Evolutionary conservation across 345 rosid genomes (phyloP).

Genomic region (Camelina hispida): DNA sequence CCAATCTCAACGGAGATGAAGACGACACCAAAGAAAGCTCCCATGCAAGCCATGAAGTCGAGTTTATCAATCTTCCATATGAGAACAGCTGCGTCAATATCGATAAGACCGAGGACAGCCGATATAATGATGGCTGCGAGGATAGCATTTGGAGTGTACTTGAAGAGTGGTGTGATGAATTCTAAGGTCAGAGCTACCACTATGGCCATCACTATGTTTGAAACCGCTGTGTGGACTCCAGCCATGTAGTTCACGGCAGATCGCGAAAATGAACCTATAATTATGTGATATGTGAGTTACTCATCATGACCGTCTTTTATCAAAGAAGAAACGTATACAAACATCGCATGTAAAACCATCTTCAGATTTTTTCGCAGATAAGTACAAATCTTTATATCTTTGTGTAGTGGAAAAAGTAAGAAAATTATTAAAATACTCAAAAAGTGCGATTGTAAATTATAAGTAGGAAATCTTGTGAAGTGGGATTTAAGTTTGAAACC

Average conservation of each 20-base stretch:
- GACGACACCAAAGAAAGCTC: conserved; percentile 82
- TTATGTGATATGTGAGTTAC: not conserved
- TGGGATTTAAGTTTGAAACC: no score
- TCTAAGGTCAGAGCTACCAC: conserved; percentile 64
- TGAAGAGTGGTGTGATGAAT: conserved; percentile 71
- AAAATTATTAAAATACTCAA: no score
- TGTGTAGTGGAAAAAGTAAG: no score
- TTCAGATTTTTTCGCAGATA: no score
- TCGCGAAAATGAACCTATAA: conserved; percentile 63
- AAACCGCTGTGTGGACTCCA: conserved; percentile 77
- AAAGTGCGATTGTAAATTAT: no score
- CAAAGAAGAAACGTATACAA: no score
- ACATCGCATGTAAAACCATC: no score
- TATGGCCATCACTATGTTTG: conserved; percentile 80
- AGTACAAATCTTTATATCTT: no score
- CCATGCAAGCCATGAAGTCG: conserved; percentile 75
- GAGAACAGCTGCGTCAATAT: conserved; percentile 57
- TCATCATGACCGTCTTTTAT: no score
- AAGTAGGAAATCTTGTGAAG: no score
- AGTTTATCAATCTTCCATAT: conserved; percentile 90
- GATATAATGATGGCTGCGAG: conserved; percentile 78
- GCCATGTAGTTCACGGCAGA: conserved; percentile 91
- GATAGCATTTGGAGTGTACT: conserved; percentile 78
- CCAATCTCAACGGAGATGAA: conserved; percentile 71
- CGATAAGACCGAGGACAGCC: conserved; percentile 70